Evolutionary conservation across 257 asterid species (phyloP).

Genomic region (Scutellaria galericulata): DNA sequence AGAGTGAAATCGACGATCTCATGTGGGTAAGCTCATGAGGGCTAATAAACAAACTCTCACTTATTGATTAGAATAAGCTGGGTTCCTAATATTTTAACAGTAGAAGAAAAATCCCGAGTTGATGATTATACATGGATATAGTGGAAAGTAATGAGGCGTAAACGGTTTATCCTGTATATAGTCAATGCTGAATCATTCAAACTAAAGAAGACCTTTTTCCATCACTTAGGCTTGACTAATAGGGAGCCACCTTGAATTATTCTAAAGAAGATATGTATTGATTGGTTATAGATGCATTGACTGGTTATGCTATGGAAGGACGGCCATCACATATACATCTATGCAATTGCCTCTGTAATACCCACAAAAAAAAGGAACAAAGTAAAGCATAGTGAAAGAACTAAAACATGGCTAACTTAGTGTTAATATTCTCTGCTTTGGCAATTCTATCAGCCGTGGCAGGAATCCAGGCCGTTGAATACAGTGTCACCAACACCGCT

Average conservation of each 20-base stretch:
- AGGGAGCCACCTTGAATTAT: background rate
- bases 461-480: conserved; percentile 46
- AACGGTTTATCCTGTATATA: background rate
- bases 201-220: background rate
- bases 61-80: too few species aligned
- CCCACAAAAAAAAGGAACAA: background rate
- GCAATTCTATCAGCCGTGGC: conserved; percentile 35
- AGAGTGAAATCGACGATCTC: too few species aligned
- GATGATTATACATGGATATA: background rate
- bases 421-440: conserved; percentile 28
- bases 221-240: too few species aligned
- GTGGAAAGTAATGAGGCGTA: background rate
- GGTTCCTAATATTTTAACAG: background rate
- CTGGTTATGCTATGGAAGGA: background rate
- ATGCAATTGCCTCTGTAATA: background rate
- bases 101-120: background rate
- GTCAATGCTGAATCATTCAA: too few species aligned
- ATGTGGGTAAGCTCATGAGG: too few species aligned
- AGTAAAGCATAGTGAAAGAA: background rate
- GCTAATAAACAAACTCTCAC: too few species aligned
- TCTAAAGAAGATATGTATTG: background rate
- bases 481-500: conserved; percentile 52
- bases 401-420: conserved; percentile 31
- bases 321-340: conserved; percentile 32
- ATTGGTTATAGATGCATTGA: conserved; percentile 14